phyloP scores from a whole-genome alignment of 192 early-diverging fungal species.

The Umbelopsis sp. region DNA sequence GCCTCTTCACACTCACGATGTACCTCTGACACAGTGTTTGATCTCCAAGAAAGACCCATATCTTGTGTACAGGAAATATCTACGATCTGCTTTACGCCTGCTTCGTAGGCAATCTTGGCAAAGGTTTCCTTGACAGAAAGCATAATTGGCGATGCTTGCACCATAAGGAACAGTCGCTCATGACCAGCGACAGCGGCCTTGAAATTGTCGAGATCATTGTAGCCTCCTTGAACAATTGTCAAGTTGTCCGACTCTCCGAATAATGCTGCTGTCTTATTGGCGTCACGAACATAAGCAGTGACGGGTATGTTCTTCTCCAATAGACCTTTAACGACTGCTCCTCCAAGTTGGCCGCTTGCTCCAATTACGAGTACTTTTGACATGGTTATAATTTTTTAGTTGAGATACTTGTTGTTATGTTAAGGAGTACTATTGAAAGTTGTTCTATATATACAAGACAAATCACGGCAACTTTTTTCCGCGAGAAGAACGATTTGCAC shows the following conservation, averaged over 20 bases:
- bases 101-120: conserved; percentile 17
- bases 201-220: not conserved
- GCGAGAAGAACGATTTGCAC: too few relatives aligned
- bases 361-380: not conserved
- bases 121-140: not conserved
- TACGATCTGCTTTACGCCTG: conserved; percentile 32
- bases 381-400: not conserved
- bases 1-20: conserved; percentile 17
- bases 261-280: not conserved
- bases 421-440: too few relatives aligned
- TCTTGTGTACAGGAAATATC: conserved; percentile 16
- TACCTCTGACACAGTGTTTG: not conserved
- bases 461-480: too few relatives aligned
- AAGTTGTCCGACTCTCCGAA: not conserved
- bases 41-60: not conserved
- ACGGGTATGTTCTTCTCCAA: not conserved
- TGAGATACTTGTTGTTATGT: too few relatives aligned
- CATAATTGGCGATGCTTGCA: not conserved
- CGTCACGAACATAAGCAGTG: not conserved
- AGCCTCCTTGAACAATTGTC: conserved; percentile 2
- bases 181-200: conserved; percentile 6
- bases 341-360: too few relatives aligned
- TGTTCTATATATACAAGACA: too few relatives aligned
- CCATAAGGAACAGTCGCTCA: not conserved
- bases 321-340: not conserved